Base-by-base conservation (phyloP, 441 rosid species). In the Aquilaria agallochum region DNA sequence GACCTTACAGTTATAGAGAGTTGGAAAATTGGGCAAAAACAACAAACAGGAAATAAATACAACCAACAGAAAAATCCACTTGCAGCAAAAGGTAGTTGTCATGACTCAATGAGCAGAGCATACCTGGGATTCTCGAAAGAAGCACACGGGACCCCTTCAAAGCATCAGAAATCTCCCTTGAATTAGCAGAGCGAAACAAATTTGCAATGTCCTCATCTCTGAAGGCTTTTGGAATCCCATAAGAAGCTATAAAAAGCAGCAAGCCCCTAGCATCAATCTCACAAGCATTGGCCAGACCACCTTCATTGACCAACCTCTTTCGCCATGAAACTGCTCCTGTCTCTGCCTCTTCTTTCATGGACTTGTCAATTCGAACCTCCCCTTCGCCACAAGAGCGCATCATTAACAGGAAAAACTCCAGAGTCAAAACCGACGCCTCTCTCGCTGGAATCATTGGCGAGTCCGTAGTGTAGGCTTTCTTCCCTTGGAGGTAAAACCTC, bases 211-310 rank as follows among this genome's bases (percentile, higher is more conserved):
- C 94, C 46, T 73, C 68, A 56, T 32, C 56, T 51, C 40, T 67
- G 36, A 86, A 88, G 11, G n/a, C 64, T 3, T 58, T 66, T 0
- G 97, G 96, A 60, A 91, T 74, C 27, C 92, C 97, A 58, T 71
- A 91, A 73, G 82, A 75, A 64, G 86, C 84, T 58, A 89, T 47
- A 2, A 85, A 68, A 27, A 89, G 72, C 63, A 91, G 85, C 84
- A 91, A 78, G 56, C 90, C 94, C 64, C 81, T 78, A 6, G 92
- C 85, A 66, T 91, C 96, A 56, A 70, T 56, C 58, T 72, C 76
- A 49, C 70, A 55, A 2, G 88, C 93, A 20, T 45, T 70, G 50
- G 59, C 50, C 40, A 87, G 46, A 55, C 89, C 86, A 51, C 97
- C 92, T 68, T 91, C 97, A 56, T 31, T 14, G 6, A 79, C 40